phyloP scores from a whole-genome alignment of 2,329 filamentous ascomycete genomes.

The Diaporthe longicolla region DNA sequence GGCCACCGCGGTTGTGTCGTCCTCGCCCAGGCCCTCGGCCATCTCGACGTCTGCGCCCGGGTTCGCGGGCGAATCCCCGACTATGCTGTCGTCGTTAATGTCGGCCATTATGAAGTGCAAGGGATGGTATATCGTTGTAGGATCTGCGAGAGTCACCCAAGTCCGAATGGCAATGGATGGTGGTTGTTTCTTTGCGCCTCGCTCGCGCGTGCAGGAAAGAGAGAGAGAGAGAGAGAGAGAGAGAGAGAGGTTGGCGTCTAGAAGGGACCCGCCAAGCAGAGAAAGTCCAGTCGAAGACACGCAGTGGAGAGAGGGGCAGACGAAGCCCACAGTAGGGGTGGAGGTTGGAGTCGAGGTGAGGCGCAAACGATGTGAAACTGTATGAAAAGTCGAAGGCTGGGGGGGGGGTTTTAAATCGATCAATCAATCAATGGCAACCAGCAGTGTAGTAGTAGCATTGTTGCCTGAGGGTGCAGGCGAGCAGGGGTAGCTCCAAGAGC shows the following conservation, averaged over 20 bases:
- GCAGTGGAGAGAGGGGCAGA: neutral
- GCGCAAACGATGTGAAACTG: neutral
- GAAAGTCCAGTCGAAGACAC: neutral
- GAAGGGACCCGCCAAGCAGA: neutral
- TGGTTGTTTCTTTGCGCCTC: neutral
- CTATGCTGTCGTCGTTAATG: slow-evolving; percentile 52
- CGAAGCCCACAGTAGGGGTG: neutral
- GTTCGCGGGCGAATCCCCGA: slow-evolving; percentile 49
- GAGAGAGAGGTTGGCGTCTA: neutral
- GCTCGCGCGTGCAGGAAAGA: neutral
- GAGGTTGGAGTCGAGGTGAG: slow-evolving; percentile 9
- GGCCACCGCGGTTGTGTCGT: slow-evolving; percentile 34
- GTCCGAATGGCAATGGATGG: neutral
- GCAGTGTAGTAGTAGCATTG: neutral
- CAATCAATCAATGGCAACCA: neutral
- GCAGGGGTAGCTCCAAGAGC: slow-evolving; percentile 29
- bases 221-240: neutral
- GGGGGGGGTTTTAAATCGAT: neutral
- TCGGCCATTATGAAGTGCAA: slow-evolving; percentile 49
- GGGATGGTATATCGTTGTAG: neutral
- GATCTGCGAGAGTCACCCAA: neutral
- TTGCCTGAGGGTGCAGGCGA: neutral
- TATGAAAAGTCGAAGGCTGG: slow-evolving; percentile 27
- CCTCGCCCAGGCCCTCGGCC: slow-evolving; percentile 49
- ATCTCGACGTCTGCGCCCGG: slow-evolving; percentile 54